These are phyloP conservation scores for Primulina huaijiensis DNA, from an alignment of 257 asterid species.

Conservation along the genomic window DNA sequence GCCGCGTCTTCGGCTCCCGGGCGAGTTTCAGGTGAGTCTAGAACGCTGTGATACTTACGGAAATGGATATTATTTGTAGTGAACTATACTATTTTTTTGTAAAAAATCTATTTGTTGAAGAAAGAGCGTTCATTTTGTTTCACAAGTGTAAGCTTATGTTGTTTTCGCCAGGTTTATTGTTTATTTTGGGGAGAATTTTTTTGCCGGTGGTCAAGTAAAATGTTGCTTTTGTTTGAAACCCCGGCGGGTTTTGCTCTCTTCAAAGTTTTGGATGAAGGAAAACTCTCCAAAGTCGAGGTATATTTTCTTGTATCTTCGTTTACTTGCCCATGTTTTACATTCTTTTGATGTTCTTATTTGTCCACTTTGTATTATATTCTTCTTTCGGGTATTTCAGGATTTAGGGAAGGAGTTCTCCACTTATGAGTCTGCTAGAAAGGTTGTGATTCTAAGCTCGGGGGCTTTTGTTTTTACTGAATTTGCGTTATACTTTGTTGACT, in stretches of 20 bases:
- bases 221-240: constrained; percentile 21
- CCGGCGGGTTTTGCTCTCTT: constrained; percentile 25
- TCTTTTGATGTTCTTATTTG: not conserved
- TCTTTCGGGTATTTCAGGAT: constrained; percentile 45
- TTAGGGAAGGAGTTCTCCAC: constrained; percentile 64
- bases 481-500: not conserved
- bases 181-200: not conserved
- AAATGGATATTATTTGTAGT: too few relatives aligned
- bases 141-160: not conserved
- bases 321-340: not conserved
- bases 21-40: not conserved
- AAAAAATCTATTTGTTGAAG: not conserved
- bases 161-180: not conserved
- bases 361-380: not conserved
- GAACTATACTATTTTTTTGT: too few relatives aligned
- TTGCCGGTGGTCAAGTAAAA: not conserved
- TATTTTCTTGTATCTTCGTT: not conserved
- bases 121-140: not conserved
- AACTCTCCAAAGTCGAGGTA: constrained; percentile 45
- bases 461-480: not conserved
- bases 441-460: constrained; percentile 11
- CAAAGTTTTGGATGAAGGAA: constrained; percentile 45
- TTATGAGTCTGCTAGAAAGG: constrained; percentile 80
- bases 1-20: not conserved
- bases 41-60: constrained; percentile 21